These are phyloP conservation scores for Geotrichum citri-aurantii DNA, from an alignment of 1,139 yeast species.

Conservation along the genomic window DNA sequence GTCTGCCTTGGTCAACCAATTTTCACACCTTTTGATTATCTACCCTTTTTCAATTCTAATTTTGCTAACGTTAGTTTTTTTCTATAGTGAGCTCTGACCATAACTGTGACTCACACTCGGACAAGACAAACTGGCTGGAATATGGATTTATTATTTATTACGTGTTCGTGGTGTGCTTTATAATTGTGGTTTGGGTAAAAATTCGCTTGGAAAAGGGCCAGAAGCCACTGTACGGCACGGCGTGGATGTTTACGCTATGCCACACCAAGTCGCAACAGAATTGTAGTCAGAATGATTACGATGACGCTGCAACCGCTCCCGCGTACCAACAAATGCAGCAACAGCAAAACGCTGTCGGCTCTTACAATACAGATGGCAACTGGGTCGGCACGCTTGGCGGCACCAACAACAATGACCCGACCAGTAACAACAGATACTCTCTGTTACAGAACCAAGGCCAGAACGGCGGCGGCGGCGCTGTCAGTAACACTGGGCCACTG, in stretches of 20 bases:
- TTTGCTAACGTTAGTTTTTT: not conserved
- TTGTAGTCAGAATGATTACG: slow-evolving; percentile 37
- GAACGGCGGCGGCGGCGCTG: slow-evolving; percentile 1
- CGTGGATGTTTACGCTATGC: slow-evolving; percentile 91
- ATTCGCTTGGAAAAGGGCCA: too few relatives aligned
- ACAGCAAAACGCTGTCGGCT: slow-evolving; percentile 42
- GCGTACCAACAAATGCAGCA: slow-evolving; percentile 45
- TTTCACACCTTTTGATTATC: too few relatives aligned
- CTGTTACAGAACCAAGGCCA: slow-evolving; percentile 24
- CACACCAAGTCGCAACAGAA: slow-evolving; percentile 67
- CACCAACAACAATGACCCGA: slow-evolving; percentile 7
- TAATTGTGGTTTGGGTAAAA: too few relatives aligned
- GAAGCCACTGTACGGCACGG: slow-evolving; percentile 72
- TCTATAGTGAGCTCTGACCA: not conserved
- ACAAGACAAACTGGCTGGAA: too few relatives aligned
- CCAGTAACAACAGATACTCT: slow-evolving; percentile 19
- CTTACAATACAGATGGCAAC: slow-evolving; percentile 65
- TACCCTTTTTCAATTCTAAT: not conserved
- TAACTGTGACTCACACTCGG: not conserved
- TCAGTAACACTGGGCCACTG: slow-evolving; percentile 21
- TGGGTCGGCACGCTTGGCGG: slow-evolving; percentile 36
- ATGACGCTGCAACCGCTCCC: slow-evolving; percentile 29
- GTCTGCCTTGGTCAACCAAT: too few relatives aligned
- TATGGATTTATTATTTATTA: too few relatives aligned
- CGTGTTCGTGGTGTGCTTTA: slow-evolving; percentile 49